Conservation (phyloP, 139 green algal genomes). For the Desmodesmus armatus region DNA sequence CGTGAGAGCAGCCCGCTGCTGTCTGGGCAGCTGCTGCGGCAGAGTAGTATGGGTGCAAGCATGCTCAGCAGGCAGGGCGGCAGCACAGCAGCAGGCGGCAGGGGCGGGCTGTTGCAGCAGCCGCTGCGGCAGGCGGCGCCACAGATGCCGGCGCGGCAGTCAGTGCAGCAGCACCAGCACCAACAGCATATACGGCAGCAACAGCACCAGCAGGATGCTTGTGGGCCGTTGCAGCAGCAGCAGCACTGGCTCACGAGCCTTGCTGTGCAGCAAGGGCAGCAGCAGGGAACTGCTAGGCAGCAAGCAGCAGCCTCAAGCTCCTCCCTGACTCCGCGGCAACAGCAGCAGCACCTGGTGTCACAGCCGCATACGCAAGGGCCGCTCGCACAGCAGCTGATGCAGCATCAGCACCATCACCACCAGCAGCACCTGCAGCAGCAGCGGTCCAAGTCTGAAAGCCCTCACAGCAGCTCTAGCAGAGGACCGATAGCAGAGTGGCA, state of each 20-base stretch:
- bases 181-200: neutral
- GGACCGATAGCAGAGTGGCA: too few relatives aligned
- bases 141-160: neutral
- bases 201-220: neutral
- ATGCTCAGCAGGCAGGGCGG: neutral
- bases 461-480: constrained; percentile 2
- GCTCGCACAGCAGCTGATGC: neutral
- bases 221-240: neutral
- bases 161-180: constrained; percentile 4
- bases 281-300: neutral
- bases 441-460: neutral
- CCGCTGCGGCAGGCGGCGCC: neutral
- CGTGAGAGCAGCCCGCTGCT: neutral
- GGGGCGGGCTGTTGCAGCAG: neutral
- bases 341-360: neutral
- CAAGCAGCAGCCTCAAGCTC: neutral
- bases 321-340: neutral
- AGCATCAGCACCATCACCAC: neutral
- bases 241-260: neutral
- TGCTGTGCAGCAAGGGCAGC: neutral
- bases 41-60: neutral
- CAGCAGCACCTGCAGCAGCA: neutral
- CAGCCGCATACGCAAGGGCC: neutral
- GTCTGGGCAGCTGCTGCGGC: neutral
- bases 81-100: neutral